phyloP scores from a whole-genome alignment of 805 yeast species.

The Hanseniaspora lindneri region DNA sequence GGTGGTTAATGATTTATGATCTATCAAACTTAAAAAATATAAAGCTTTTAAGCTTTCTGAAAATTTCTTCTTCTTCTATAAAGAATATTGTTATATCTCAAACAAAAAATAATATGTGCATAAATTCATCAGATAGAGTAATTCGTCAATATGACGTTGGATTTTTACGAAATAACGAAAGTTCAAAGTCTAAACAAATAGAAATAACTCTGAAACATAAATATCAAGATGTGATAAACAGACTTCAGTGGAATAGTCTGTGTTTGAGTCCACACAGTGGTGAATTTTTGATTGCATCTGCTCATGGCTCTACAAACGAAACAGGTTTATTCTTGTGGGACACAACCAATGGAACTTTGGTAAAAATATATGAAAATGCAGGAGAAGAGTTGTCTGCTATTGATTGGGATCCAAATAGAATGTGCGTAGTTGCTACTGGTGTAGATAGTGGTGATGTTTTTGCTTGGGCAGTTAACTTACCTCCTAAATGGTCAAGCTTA shows the following conservation, averaged over 20 bases:
- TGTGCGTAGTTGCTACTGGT: conserved; percentile 72
- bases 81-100: conserved; percentile 53
- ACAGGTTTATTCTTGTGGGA: conserved; percentile 93
- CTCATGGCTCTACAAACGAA: conserved; percentile 58
- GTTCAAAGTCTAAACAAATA: conserved; percentile 21
- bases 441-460: conserved; percentile 73
- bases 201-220: conserved; percentile 61
- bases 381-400: conserved; percentile 67
- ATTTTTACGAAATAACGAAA: conserved; percentile 10
- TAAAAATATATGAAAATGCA: conserved; percentile 81
- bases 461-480: conserved; percentile 68
- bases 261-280: conserved; percentile 58
- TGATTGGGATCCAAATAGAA: conserved; percentile 70
- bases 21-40: conserved; percentile 16
- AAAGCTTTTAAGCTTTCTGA: conserved; percentile 37
- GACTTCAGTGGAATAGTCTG: conserved; percentile 78
- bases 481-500: conserved; percentile 91
- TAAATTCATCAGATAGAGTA: conserved; percentile 68
- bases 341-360: conserved; percentile 72
- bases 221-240: conserved; percentile 82
- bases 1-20: conserved; percentile 48
- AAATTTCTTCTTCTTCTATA: conserved; percentile 57
- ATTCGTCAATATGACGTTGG: conserved; percentile 42
- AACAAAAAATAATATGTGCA: conserved; percentile 49
- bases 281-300: conserved; percentile 80